These are phyloP conservation scores for Chytridium lagenaria DNA, from an alignment of 371 early-diverging fungal species.

Conservation along the genomic window DNA sequence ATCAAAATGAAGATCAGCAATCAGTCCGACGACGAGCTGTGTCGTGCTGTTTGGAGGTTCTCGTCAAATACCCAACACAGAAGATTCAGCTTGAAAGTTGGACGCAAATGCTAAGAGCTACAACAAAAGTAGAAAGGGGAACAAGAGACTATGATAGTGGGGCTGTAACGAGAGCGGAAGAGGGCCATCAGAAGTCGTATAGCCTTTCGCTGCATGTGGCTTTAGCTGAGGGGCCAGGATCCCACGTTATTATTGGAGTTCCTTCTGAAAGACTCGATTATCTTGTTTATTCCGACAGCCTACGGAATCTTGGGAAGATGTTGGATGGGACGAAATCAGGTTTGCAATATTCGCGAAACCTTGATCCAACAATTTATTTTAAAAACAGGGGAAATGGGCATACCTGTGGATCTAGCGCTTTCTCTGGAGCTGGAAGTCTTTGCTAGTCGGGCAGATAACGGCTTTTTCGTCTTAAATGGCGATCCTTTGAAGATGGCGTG, in stretches of 20 bases:
- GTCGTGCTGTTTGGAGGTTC: background rate
- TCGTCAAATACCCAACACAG: background rate
- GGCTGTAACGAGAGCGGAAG: background rate
- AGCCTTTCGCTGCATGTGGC: background rate
- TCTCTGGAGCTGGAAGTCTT: background rate
- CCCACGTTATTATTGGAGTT: background rate
- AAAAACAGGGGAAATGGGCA: background rate
- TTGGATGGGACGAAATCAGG: conserved; percentile 9
- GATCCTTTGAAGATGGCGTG: background rate
- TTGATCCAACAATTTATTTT: too few relatives aligned
- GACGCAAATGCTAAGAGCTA: background rate
- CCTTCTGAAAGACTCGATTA: conserved; percentile 4
- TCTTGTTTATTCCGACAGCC: background rate
- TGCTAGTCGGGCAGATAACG: background rate
- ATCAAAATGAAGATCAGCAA: background rate
- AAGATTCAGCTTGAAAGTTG: background rate
- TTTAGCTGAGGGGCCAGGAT: background rate
- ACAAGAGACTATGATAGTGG: background rate
- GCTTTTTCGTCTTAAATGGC: background rate
- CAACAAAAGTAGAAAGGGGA: background rate
- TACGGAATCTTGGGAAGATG: background rate
- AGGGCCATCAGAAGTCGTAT: background rate
- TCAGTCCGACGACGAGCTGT: background rate
- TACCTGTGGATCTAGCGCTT: background rate
- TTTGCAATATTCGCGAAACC: too few relatives aligned